phyloP scores from a whole-genome alignment of 2,329 filamentous ascomycete genomes.

The Fusarium hostae region DNA sequence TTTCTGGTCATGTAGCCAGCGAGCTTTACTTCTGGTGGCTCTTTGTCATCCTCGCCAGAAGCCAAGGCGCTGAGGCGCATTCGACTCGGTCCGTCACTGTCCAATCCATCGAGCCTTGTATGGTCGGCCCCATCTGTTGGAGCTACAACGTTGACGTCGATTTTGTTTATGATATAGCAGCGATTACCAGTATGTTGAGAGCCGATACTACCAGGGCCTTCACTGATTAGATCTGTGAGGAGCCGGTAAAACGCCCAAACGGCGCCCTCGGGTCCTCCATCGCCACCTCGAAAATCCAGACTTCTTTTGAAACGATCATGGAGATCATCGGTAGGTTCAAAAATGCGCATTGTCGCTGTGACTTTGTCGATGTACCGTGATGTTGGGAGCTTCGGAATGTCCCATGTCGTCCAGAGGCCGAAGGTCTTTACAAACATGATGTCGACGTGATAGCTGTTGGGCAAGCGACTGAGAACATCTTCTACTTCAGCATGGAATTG shows the following conservation, averaged over 20 bases:
- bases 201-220: not conserved
- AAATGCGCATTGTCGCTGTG: slow-evolving; percentile 7
- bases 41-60: too few relatives aligned
- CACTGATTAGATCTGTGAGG: not conserved
- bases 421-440: slow-evolving; percentile 19
- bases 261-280: not conserved
- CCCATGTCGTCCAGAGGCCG: slow-evolving; percentile 17
- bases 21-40: not conserved
- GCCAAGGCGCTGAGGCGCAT: too few relatives aligned
- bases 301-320: not conserved
- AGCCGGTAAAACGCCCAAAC: slow-evolving; percentile 1
- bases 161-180: not conserved
- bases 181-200: accelerated
- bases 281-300: not conserved
- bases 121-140: slow-evolving; percentile 7
- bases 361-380: slow-evolving; percentile 9
- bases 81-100: too few relatives aligned
- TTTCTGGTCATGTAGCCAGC: not conserved
- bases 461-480: not conserved
- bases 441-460: slow-evolving; percentile 9
- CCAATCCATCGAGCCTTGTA: not conserved
- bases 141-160: slow-evolving; percentile 2
- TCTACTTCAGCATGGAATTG: not conserved
- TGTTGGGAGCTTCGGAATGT: not conserved
- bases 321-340: slow-evolving; percentile 7